Evolutionary conservation across 1,284 basidiomycete species (phyloP), one percentile per base, ranked within the genome.

Genomic region (Volvariella surrecta): DNA sequence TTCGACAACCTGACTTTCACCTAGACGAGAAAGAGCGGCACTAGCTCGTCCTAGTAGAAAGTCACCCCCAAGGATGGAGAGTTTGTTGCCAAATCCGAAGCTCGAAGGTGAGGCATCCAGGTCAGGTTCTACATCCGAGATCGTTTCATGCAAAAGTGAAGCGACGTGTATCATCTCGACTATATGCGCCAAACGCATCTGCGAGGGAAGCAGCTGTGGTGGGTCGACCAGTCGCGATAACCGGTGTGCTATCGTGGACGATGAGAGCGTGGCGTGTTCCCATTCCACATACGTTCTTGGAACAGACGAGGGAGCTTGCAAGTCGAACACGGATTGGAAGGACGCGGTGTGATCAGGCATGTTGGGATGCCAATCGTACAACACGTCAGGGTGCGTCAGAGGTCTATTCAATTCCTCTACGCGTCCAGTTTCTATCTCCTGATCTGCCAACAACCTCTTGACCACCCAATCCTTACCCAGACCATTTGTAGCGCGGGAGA

Each of bases 161-260:
- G 96, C 95, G 50, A 97, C 91, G 60, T 99, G 94, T 49, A 99
- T 92, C 92, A 99, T 97, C 62, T 99, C 96, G 40, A 92, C 86
- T 45, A 99, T 96, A 58, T 95, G 91, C 1, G 95, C 95, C 18
- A 99, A 77, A 21, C 95, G 82, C 18, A 87, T 68, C 62, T 99
- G 95, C 0, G 91, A 89, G 4, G 95, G 91, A 6, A 98, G 76
- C 17, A 78, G 62, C 22, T 53, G 32, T 37, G 60, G 49, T 50
- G 64, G 45, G 30, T 67, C 54, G 28, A 53, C 56, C 43, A 72
- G 55, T 34, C 43, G 51, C 11, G 11, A 28, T 11, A 28, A 6
- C 24, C 6, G 64, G 61, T 2, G 68, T 58, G 16, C 50, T 39
- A 30, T 44, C 42, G n/a, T 40, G 41, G 15, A 41, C 39, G 20